These are phyloP conservation scores for Crithidia bombi DNA, from an alignment of 208 protist species.

Conservation along the genomic window DNA sequence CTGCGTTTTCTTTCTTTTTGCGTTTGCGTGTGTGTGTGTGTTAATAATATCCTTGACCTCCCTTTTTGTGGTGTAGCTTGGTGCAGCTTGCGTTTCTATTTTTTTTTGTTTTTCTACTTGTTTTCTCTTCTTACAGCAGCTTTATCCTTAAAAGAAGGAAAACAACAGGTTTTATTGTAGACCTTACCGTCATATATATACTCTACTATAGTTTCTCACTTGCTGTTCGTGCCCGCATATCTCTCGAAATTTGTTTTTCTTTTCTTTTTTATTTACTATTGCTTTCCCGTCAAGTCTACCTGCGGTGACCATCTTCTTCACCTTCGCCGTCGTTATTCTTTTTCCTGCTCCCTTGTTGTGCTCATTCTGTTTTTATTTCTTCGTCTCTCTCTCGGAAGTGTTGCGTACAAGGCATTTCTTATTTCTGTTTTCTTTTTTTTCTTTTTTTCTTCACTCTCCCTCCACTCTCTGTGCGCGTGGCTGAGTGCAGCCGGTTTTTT, in stretches of 20 bases:
- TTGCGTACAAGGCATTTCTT: background rate
- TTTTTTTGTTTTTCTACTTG: background rate
- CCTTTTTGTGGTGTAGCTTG: no score
- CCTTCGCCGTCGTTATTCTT: conserved; percentile 19
- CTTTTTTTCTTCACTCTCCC: background rate
- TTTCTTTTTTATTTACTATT: conserved; percentile 12
- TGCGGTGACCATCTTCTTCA: no score
- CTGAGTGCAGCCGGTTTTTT: background rate
- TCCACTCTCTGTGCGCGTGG: background rate
- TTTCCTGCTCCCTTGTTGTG: background rate
- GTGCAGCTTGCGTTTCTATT: no score
- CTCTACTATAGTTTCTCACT: no score
- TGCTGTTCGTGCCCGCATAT: conserved; percentile 4
- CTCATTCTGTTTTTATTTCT: background rate
- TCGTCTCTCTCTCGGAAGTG: background rate
- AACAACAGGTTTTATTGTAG: no score
- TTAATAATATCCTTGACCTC: no score
- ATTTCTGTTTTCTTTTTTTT: conserved; percentile 1
- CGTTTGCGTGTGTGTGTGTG: no score
- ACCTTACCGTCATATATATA: no score
- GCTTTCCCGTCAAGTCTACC: background rate
- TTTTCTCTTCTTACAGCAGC: no score
- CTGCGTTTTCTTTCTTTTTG: conserved; percentile 4
- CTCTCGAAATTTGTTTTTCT: background rate
- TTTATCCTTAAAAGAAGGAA: no score